Evolutionary conservation across 495 filamentous ascomycete genomes (phyloP).

Genomic region (Eremomyces bilateralis): DNA sequence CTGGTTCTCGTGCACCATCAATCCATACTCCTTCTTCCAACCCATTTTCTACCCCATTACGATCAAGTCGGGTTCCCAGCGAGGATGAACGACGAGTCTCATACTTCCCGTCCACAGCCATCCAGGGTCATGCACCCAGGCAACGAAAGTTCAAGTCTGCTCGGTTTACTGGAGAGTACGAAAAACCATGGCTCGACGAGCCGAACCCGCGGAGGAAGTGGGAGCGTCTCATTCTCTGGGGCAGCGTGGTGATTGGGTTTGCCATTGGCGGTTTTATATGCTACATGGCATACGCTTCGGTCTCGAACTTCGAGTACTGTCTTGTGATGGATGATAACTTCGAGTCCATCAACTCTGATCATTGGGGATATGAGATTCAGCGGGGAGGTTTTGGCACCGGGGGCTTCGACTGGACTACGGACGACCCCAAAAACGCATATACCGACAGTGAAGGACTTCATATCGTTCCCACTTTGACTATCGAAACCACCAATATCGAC

Average conservation of each 20-base stretch:
- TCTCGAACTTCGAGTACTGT: conserved; percentile 13
- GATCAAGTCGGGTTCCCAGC: too few species aligned
- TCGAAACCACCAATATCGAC: conserved; percentile 17
- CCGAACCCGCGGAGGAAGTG: conserved; percentile 12
- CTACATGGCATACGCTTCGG: conserved; percentile 8
- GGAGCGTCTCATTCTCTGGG: conserved; percentile 19
- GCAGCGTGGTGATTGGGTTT: conserved; percentile 15
- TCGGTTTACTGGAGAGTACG: conserved; percentile 19
- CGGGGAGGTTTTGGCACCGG: conserved; percentile 20
- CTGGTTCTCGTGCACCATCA: too few species aligned
- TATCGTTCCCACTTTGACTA: conserved; percentile 26
- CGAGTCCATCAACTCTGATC: conserved; percentile 15
- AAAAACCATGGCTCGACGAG: conserved; percentile 18
- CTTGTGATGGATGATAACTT: conserved; percentile 23
- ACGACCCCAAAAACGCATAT: conserved; percentile 22
- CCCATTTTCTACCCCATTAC: too few species aligned
- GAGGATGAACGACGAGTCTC: too few species aligned
- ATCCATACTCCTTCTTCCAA: too few species aligned
- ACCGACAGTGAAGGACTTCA: conserved; percentile 21
- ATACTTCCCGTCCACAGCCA: too few species aligned
- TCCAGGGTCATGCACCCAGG: too few species aligned
- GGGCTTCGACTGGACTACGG: conserved; percentile 25
- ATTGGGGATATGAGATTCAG: conserved; percentile 20
- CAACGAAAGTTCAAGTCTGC: conserved; percentile 19
- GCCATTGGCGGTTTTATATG: conserved; percentile 15